Evolutionary conservation across 805 yeast species (phyloP), one percentile per base, ranked within the genome.

Genomic region (Scheffersomyces amazonensis): DNA sequence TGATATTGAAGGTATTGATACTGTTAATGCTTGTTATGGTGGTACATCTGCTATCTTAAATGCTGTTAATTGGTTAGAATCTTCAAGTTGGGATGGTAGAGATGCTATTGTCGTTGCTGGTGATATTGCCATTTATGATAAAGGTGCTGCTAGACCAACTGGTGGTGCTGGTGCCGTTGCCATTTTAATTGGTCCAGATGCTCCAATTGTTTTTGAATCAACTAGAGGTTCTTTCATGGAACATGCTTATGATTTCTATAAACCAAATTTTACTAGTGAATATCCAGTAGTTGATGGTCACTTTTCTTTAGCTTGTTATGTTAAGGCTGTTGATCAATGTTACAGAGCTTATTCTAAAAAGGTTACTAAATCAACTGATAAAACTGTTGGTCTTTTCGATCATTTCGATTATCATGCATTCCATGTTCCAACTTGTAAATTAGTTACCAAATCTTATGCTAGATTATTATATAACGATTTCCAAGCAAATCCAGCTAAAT

Each of bases 161-260:
- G 99, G 99, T 65, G 99, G 99, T 73, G 97, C 95, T 39, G 99
- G 99, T 62, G 76, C 95, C 34, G 95, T 91, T 43, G 99, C 99
- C 31, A 55, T 93, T 60, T 80, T 86, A 62, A 87, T 93, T 55
- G 99, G 99, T 36, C 96, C 98, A 37, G 96, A 93, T 60, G 97
- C 99, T 29, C 99, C 99, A 49, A 76, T 93, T 50, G 96, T 87
- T 29, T 82, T 93, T 54, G 98, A 93, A 54, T 69, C 83, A 32
- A 78, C 80, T 43, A 87, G 93, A 71, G 98, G 98, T 47, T 78
- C 96, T 16, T 87, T 73, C 76, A 87, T 93, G 95, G 91, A 87
- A 67, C 96, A 93, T 62, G 96, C 93, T 31, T 93, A 93, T 67
- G 99, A 93, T 71, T 90, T 93, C 72, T 93, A 91, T 76, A 91